Conservation (phyloP, 1,284 basidiomycete genomes). For the Phylloboletellus chloephorus region DNA sequence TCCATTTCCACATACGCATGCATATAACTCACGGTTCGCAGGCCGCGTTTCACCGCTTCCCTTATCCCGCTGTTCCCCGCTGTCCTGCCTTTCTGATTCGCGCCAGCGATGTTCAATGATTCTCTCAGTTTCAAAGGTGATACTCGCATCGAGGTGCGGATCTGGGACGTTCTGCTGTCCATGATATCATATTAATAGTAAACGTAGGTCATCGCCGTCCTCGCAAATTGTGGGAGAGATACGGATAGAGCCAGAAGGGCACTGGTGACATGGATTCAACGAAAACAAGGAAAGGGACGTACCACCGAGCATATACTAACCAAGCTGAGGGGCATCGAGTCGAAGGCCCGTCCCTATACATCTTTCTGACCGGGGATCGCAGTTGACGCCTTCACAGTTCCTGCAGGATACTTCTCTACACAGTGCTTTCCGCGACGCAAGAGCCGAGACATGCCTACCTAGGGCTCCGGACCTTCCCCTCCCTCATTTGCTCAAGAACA, state of each 20-base stretch:
- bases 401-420: constrained; percentile 26
- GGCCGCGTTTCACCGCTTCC: constrained; percentile 3
- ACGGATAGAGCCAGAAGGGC: constrained; percentile 26
- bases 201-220: constrained; percentile 28
- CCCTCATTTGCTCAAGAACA: constrained; percentile 10
- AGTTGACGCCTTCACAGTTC: constrained; percentile 23
- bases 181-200: not conserved
- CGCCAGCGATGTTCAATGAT: constrained; percentile 23
- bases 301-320: constrained; percentile 29
- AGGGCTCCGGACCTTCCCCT: constrained; percentile 27
- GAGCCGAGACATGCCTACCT: constrained; percentile 26
- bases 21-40: constrained; percentile 14
- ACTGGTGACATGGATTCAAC: constrained; percentile 29
- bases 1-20: constrained; percentile 13
- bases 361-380: not conserved
- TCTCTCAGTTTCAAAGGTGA: constrained; percentile 27
- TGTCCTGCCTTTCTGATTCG: not conserved
- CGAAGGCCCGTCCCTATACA: constrained; percentile 22
- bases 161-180: not conserved
- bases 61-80: not conserved
- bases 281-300: constrained; percentile 27
- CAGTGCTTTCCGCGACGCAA: constrained; percentile 31
- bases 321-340: constrained; percentile 27
- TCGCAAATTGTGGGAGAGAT: constrained; percentile 32
- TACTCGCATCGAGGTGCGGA: constrained; percentile 29